Base-by-base conservation (phyloP, 768 basidiomycete genomes). In the Suillus spraguei region DNA sequence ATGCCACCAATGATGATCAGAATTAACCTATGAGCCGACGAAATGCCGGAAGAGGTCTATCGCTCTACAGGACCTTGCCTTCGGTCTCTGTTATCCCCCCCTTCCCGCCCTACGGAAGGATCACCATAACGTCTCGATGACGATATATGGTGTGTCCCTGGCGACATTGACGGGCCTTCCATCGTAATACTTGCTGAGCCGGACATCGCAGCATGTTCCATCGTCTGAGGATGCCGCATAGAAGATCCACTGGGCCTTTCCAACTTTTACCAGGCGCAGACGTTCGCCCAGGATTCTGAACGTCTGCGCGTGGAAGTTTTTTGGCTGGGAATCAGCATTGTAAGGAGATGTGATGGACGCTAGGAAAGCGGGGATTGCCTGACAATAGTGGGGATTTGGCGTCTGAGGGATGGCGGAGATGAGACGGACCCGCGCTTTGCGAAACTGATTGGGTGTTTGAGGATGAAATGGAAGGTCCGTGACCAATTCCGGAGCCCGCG, bases 291-390 rank as follows among this genome's bases (percentile, higher is more conserved):
- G 87, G 71, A 63, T 70, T 71, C 69, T 83, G 82, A 81, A 82
- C 88, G 84, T 88, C 89, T 89, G 89, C 89, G 89, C 88, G 85
- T 71, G 78, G 82, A 62, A 88, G 82, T 91, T 90, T 90, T 91
- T 90, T 90, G 87, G 74, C 82, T 81, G 83, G 54, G 65, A 16
- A 9, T 73, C 73, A 61, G 72, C 56, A 64, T 70, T 71, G 73
- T 68, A 86, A 60, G 71, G 85, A 13, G 76, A 70, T 16, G 76
- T 81, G 66, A 80, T 82, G 41, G 78, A 78, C 28, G 81, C 72
- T 9, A 80, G 68, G 80, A 77, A 58, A 80, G 74, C 0, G 80
- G 77, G 28, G 77, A 77, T 53, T 79, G 76, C 53, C 78, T 73
- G 39, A 74, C 65, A 10, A 77, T 63, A 55, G 71, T 46, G 78